Evolutionary conservation across 352 stramenopile species (phyloP), one percentile per base, ranked within the genome.

Genomic region (Globisporangium echinulatum): DNA sequence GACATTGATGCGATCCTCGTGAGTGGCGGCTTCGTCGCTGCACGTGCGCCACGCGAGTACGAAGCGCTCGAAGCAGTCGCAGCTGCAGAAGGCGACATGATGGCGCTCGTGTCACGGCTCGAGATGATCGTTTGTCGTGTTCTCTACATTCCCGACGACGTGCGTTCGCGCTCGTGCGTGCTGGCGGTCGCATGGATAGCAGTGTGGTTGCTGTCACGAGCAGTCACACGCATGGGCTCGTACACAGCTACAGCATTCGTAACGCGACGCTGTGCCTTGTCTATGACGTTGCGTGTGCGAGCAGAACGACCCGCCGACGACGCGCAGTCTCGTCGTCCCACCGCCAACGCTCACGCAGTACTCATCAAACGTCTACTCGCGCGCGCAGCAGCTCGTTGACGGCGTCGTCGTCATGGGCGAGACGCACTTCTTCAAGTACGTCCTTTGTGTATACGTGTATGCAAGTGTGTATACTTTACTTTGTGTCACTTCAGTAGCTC

Each of bases 121-220:
- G 86, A 96, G 60, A 91, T 85, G 70, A 89, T 96, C 54, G 82
- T 93, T 17, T 94, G 86, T 49, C 84, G 84, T 33, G 82, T 96
- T 9, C 48, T 96, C 10, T 96, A 96, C 63, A 79, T 92, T 11
- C 81, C 86, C 4, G 69, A 77, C 48, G 77, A 87, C 13, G 83
- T 88, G 56, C 19, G 67, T 7, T 11, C 7, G 42, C 7, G 42
- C 42, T 10, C 42, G 42, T n/a, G 42, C 25, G 25, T 33, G 25
- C 25, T 33, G 25, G 25, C 25, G 25, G 3, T 33, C 25, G 25
- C 25, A 33, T 33, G 25, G 25, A 33, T 33, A 33, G 25, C 1
- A 33, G 25, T 33, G 25, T 33, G 25, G 25, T 33, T 33, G 25
- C 25, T 33, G 25, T 33, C 25, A 33, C 25, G 25, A 33, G 25